A percentile compares a stretch with the other conserved stretches of the same genome.
Conservation (phyloP, 768 basidiomycete genomes). For the Dioszegia hungarica region DNA sequence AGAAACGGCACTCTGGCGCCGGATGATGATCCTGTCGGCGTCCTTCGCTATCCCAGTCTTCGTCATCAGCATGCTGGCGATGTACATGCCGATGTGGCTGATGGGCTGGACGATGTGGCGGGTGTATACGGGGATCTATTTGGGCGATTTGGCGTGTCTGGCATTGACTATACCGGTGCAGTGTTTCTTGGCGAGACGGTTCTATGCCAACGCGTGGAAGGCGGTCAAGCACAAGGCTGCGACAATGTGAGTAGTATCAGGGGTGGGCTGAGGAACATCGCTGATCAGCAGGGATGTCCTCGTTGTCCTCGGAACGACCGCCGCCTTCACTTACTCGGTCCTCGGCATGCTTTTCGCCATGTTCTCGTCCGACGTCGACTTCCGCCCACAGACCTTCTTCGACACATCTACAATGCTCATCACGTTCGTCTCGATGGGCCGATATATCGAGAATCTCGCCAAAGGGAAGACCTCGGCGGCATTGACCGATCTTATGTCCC, state of each 20-base stretch:
- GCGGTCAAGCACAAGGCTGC: slow-evolving; percentile 80
- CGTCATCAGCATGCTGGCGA: slow-evolving; percentile 76
- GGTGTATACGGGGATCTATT: slow-evolving; percentile 63
- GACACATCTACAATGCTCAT: slow-evolving; percentile 99
- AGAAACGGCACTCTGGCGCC: slow-evolving; percentile 59
- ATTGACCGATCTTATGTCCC: slow-evolving; percentile 90
- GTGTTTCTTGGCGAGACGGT: slow-evolving; percentile 81
- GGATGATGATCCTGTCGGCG: slow-evolving; percentile 67
- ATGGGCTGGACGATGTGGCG: slow-evolving; percentile 49
- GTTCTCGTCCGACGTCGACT: slow-evolving; percentile 56
- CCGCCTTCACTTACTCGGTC: slow-evolving; percentile 87
- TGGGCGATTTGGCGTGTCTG: slow-evolving; percentile 73
- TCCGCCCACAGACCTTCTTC: slow-evolving; percentile 84
- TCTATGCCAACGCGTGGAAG: slow-evolving; percentile 86
- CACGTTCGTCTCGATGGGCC: slow-evolving; percentile 91
- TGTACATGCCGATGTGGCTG: slow-evolving; percentile 52
- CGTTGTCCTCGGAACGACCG: slow-evolving; percentile 87
- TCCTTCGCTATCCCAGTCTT: slow-evolving; percentile 90
- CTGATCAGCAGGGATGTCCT: slow-evolving; percentile 64
- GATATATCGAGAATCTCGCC: slow-evolving; percentile 91
- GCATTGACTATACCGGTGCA: slow-evolving; percentile 83
- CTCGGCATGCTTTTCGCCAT: slow-evolving; percentile 62
- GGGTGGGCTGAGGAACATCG: too few species aligned
- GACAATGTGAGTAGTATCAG: slow-evolving; percentile 63
- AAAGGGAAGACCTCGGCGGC: slow-evolving; percentile 97